A percentile compares a stretch with the other conserved stretches of the same genome.
These are phyloP conservation scores for Angomonas ambiguus DNA, from an alignment of 208 protist species.

Conservation along the genomic window DNA sequence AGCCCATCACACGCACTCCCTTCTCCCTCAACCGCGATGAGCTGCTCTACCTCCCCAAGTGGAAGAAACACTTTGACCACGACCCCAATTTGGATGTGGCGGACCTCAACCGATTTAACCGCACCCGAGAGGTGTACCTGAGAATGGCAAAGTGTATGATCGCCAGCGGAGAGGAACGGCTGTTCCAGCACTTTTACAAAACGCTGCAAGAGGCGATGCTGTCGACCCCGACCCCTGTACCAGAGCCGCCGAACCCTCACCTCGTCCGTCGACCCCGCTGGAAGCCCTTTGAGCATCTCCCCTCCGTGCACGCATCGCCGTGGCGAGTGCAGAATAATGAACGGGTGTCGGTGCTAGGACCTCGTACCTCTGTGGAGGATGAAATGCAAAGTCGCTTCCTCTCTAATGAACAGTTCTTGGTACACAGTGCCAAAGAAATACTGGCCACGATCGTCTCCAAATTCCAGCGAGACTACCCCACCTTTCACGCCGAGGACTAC, in stretches of 20 bases:
- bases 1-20: slow-evolving; percentile 81
- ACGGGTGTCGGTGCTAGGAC: slow-evolving; percentile 65
- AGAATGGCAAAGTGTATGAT: slow-evolving; percentile 79
- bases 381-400: slow-evolving; percentile 86
- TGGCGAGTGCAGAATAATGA: slow-evolving; percentile 77
- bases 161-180: slow-evolving; percentile 36
- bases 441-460: slow-evolving; percentile 38
- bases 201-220: slow-evolving; percentile 78
- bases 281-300: slow-evolving; percentile 71
- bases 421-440: slow-evolving; percentile 56
- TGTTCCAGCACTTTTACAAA: slow-evolving; percentile 72
- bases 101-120: slow-evolving; percentile 91
- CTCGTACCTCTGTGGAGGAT: slow-evolving; percentile 39
- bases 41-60: slow-evolving; percentile 87
- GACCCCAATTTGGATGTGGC: slow-evolving; percentile 89
- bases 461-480: slow-evolving; percentile 11
- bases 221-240: slow-evolving; percentile 83
- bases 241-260: slow-evolving; percentile 88
- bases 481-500: slow-evolving; percentile 13
- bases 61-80: slow-evolving; percentile 93
- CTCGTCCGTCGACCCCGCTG: slow-evolving; percentile 63
- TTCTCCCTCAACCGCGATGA: slow-evolving; percentile 87
- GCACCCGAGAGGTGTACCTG: slow-evolving; percentile 84
- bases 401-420: slow-evolving; percentile 80
- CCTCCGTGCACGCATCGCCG: slow-evolving; percentile 69